phyloP scores from a whole-genome alignment of 2,329 filamentous ascomycete species.

The Alternaria ventricosa region DNA sequence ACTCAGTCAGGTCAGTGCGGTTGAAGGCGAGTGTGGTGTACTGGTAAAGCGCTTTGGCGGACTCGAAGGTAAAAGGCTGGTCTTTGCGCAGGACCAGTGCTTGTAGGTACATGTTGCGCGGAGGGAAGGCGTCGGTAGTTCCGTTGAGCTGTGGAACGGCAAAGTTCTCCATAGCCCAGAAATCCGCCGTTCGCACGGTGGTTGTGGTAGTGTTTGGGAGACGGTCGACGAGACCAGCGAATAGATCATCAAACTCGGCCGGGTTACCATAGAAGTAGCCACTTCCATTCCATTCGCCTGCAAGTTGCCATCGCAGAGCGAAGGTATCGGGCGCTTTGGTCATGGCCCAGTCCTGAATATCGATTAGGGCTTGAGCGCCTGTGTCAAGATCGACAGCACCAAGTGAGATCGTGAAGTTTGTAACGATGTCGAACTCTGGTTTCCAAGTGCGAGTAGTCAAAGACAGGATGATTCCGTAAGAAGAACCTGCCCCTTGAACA shows the following conservation, averaged over 20 bases:
- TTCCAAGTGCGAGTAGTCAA: conserved; percentile 23
- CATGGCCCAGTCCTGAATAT: conserved; percentile 22
- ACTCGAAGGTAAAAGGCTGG: conserved; percentile 15
- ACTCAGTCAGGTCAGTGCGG: conserved; percentile 21
- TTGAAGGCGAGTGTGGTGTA: conserved; percentile 17
- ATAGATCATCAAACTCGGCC: conserved; percentile 18
- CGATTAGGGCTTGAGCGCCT: conserved; percentile 17
- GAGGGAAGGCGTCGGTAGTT: conserved; percentile 15
- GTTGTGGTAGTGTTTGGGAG: conserved; percentile 18
- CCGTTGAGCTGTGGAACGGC: conserved; percentile 13
- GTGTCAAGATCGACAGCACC: conserved; percentile 17
- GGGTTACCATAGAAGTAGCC: conserved; percentile 26
- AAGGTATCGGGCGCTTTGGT: conserved; percentile 24
- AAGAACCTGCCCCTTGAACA: conserved; percentile 22
- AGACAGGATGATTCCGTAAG: conserved; percentile 21
- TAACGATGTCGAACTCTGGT: conserved; percentile 12
- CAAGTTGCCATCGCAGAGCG: conserved; percentile 23
- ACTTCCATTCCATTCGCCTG: conserved; percentile 16
- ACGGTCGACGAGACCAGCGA: conserved; percentile 17
- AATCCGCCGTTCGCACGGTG: conserved; percentile 10
- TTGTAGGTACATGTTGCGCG: conserved; percentile 23
- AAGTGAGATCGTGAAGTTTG: conserved; percentile 23
- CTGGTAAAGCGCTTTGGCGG: conserved; percentile 17
- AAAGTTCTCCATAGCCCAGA: conserved; percentile 22
- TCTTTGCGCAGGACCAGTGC: conserved; percentile 19